A percentile compares a stretch with the other conserved stretches of the same genome.
Conservation (phyloP, 75 land plant species). For the Cunninghamia lanceolata region DNA sequence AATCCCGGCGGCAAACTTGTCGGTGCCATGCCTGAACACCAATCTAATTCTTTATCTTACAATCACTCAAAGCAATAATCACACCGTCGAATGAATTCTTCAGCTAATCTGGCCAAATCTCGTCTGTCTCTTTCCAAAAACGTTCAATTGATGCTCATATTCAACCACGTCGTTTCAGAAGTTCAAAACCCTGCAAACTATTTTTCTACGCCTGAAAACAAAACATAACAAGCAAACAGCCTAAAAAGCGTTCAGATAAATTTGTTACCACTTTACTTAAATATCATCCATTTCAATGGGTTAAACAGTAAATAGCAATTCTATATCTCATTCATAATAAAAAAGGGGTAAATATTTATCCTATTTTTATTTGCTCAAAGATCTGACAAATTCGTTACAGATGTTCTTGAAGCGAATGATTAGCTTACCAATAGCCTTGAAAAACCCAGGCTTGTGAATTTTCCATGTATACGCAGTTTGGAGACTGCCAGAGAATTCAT, state of each 20-base stretch:
- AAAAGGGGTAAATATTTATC: too few relatives aligned
- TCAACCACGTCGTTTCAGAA: not conserved
- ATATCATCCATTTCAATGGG: too few relatives aligned
- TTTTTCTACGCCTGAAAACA: not conserved
- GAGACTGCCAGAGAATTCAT: not conserved
- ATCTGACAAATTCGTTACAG: too few relatives aligned
- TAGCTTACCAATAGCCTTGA: not conserved
- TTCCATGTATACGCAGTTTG: not conserved
- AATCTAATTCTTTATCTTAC: not conserved
- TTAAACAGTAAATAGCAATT: too few relatives aligned
- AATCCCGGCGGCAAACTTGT: conserved; percentile 8
- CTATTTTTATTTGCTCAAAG: too few relatives aligned
- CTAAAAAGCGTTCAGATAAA: too few relatives aligned
- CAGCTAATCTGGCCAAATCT: not conserved
- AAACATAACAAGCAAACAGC: not conserved
- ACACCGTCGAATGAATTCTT: not conserved
- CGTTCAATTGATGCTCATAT: not conserved
- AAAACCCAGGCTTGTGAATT: not conserved
- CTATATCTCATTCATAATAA: too few relatives aligned
- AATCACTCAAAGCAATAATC: not conserved
- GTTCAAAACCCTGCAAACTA: not conserved
- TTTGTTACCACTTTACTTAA: too few relatives aligned
- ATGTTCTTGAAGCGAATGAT: too few relatives aligned
- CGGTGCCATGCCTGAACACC: not conserved
- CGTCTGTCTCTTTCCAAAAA: not conserved